phyloP scores from a whole-genome alignment of 2,329 filamentous ascomycete genomes.

The Venturiaceae sp. region DNA sequence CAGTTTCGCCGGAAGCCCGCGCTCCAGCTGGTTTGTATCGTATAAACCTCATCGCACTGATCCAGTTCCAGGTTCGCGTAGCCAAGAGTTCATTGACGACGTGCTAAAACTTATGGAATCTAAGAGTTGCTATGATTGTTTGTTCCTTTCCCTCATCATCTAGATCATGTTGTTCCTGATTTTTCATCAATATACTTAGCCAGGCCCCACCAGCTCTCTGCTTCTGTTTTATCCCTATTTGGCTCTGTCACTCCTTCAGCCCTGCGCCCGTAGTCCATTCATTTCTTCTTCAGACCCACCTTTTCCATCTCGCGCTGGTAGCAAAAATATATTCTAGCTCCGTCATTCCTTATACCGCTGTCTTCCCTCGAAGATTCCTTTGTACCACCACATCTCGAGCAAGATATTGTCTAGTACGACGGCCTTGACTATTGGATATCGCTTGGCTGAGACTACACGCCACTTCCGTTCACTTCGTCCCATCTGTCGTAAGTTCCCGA shows the following conservation, averaged over 20 bases:
- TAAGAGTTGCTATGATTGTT: not conserved
- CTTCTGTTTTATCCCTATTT: not conserved
- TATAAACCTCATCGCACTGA: not conserved
- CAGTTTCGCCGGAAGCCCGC: not conserved
- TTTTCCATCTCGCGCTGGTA: slow-evolving; percentile 4
- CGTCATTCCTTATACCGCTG: not conserved
- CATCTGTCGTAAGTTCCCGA: slow-evolving; percentile 1
- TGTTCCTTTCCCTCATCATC: not conserved
- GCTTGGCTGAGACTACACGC: slow-evolving; percentile 1
- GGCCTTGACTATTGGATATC: not conserved
- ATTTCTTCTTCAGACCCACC: not conserved
- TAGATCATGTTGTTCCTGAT: not conserved
- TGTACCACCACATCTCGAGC: not conserved
- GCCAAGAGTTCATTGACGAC: not conserved
- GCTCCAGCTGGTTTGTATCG: not conserved
- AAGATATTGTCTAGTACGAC: slow-evolving; percentile 4
- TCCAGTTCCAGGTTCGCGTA: slow-evolving; percentile 3
- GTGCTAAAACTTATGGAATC: not conserved
- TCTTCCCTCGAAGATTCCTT: not conserved
- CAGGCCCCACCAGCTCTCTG: not conserved
- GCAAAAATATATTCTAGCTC: not conserved
- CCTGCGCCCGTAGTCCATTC: not conserved
- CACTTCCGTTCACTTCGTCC: not conserved
- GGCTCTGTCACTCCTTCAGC: slow-evolving; percentile 2
- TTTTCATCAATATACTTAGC: not conserved